Base-by-base conservation (phyloP, 371 early-diverging fungal species). In the Gilbertella persicaria region DNA sequence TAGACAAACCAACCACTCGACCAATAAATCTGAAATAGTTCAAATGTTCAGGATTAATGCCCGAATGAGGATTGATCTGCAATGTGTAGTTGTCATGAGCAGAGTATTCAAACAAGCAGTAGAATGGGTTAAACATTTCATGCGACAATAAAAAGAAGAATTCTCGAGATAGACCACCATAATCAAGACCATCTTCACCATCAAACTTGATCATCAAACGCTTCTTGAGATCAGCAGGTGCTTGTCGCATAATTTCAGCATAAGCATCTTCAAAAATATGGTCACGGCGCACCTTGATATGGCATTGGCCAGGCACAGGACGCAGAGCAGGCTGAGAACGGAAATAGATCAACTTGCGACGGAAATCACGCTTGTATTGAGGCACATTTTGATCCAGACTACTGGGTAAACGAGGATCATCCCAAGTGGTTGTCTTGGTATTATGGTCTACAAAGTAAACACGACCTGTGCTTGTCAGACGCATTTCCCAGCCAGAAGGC, bases 101-200 rank as follows among this genome's bases (percentile, higher is more conserved):
- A 33, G 96, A 94, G 68, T 96, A 95, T 65, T 97, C 94, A 67
- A 99, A 99, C 55, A 99, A 81, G 57, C 75, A 92, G 75, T 94
- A 97, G 74, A 93, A 87, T 8, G 99, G 99, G 69, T 99, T 97
- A 74, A 99, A 97, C 95, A 98, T 96, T 67, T 97, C 97, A 67
- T 96, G 95, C 19, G 96, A 93, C 23, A 99, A 79, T 57, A 97
- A 73, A 71, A 91, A 95, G 84, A 96, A 97, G 80, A 93, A 99
- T 73, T 99, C 99, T 77, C 94, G 83, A 26, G 96, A 95, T 13
- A 99, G 75, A 64, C 99, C 99, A 58, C 99, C 99, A 73, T 93
- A 96, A 78, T 99, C 99, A 28, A 99, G 70, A 46, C 99, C 99
- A 71, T 97, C 97, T 68, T 99, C 99, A 28, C 95, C 95, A 48